Conservation (phyloP, 192 early-diverging fungal species). For the Gamsiella multidivaricata region DNA sequence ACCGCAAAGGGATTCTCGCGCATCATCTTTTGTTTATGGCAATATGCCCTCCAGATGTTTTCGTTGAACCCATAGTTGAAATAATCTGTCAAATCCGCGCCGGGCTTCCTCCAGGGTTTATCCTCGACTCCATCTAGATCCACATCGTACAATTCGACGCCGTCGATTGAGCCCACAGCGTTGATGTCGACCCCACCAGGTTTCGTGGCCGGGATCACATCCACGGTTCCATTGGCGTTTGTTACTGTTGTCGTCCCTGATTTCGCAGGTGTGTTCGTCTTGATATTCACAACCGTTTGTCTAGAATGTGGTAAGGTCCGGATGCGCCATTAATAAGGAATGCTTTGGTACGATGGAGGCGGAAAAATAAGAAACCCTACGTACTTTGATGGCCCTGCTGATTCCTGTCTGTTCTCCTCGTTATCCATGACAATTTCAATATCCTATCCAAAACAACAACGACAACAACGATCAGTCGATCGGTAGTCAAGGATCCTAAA, state of each 20-base stretch:
- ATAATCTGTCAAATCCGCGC: slow-evolving; percentile 97
- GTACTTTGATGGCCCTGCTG: slow-evolving; percentile 37
- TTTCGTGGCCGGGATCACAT: slow-evolving; percentile 47
- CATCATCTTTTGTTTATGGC: slow-evolving; percentile 90
- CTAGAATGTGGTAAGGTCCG: not conserved
- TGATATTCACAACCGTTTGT: slow-evolving; percentile 61
- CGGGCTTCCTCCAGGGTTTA: slow-evolving; percentile 95
- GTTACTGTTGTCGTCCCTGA: slow-evolving; percentile 46
- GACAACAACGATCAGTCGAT: not conserved
- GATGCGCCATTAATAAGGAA: not conserved
- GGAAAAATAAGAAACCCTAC: not conserved
- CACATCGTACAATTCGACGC: slow-evolving; percentile 85
- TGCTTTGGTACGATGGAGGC: not conserved
- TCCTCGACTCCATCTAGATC: slow-evolving; percentile 95
- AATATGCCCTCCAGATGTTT: slow-evolving; percentile 93
- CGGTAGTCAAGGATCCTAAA: slow-evolving; percentile 7
- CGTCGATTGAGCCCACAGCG: slow-evolving; percentile 80
- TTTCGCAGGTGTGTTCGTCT: slow-evolving; percentile 54
- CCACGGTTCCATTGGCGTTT: slow-evolving; percentile 54
- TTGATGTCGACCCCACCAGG: slow-evolving; percentile 71
- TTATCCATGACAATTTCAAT: slow-evolving; percentile 79
- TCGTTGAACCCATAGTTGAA: slow-evolving; percentile 99
- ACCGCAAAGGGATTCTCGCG: slow-evolving; percentile 70
- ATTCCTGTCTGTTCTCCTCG: slow-evolving; percentile 51
- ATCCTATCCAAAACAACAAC: slow-evolving; percentile 68